These are phyloP conservation scores for Hypoxylon fuscum DNA, from an alignment of 495 filamentous ascomycete genomes.

Conservation along the genomic window DNA sequence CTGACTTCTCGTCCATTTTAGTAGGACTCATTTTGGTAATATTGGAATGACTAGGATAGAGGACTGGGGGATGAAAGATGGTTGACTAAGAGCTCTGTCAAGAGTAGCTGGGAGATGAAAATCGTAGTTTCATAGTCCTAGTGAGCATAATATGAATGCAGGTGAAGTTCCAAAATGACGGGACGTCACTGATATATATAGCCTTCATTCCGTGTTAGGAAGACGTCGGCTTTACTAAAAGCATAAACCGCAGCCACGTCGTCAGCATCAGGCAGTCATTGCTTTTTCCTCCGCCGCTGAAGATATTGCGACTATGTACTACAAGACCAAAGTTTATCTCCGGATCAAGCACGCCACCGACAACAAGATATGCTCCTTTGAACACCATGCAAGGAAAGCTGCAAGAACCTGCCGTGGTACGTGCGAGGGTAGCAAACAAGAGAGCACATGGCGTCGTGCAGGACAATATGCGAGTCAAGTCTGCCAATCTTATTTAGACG, in stretches of 20 bases:
- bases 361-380: constrained; percentile 2
- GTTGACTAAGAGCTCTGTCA: not conserved
- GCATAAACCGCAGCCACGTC: constrained; percentile 1
- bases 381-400: constrained; percentile 22
- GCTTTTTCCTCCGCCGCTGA: constrained; percentile 23
- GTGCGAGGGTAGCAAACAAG: constrained; percentile 26
- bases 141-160: not conserved
- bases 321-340: constrained; percentile 12
- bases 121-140: not conserved
- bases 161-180: not conserved
- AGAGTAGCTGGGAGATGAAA: not conserved
- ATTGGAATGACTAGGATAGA: not conserved
- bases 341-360: constrained; percentile 3
- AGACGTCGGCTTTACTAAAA: constrained; percentile 6
- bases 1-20: constrained; percentile 57
- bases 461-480: constrained; percentile 13
- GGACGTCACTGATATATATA: constrained; percentile 15
- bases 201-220: not conserved
- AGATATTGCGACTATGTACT: constrained; percentile 15
- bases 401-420: constrained; percentile 20
- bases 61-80: not conserved
- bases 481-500: constrained; percentile 20
- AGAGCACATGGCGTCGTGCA: constrained; percentile 10
- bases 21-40: constrained; percentile 48
- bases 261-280: constrained; percentile 11